These are phyloP conservation scores for Kockiozyma suomiensis DNA, from an alignment of 805 yeast genomes.

Conservation along the genomic window DNA sequence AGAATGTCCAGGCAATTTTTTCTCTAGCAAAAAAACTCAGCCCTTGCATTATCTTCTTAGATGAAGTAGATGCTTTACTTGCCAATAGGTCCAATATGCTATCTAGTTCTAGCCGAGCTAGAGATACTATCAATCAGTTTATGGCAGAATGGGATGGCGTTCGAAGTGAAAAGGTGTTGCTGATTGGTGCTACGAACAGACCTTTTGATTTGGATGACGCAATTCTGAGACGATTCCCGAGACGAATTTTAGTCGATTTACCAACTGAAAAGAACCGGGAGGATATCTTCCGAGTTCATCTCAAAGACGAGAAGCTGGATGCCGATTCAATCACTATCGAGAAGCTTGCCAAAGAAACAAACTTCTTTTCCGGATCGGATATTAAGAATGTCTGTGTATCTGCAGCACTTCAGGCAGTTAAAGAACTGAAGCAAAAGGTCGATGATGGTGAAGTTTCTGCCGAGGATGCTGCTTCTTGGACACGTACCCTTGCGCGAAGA, in stretches of 20 bases:
- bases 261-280: slow-evolving; percentile 91
- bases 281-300: slow-evolving; percentile 89
- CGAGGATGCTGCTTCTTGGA: slow-evolving; percentile 43
- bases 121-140: slow-evolving; percentile 92
- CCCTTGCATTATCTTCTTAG: slow-evolving; percentile 97
- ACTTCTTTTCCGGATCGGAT: slow-evolving; percentile 78
- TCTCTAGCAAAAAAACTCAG: slow-evolving; percentile 96
- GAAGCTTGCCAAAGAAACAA: slow-evolving; percentile 58
- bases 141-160: slow-evolving; percentile 99
- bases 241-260: slow-evolving; percentile 94
- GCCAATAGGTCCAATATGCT: slow-evolving; percentile 89
- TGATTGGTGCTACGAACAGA: slow-evolving; percentile 98
- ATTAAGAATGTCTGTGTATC: slow-evolving; percentile 77
- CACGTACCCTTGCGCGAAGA: slow-evolving; percentile 15
- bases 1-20: slow-evolving; percentile 95
- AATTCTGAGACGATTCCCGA: slow-evolving; percentile 93
- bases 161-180: slow-evolving; percentile 97
- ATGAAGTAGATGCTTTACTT: slow-evolving; percentile 97
- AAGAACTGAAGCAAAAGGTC: slow-evolving; percentile 48
- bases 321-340: slow-evolving; percentile 53
- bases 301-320: slow-evolving; percentile 61
- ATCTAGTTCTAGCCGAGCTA: slow-evolving; percentile 87
- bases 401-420: slow-evolving; percentile 77
- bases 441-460: neutral
- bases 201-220: slow-evolving; percentile 99